Percentiles rank a stretch among this genome's conserved stretches.
Conservation (phyloP, 2,329 filamentous ascomycete species). For the Colletotrichum spinosum region DNA sequence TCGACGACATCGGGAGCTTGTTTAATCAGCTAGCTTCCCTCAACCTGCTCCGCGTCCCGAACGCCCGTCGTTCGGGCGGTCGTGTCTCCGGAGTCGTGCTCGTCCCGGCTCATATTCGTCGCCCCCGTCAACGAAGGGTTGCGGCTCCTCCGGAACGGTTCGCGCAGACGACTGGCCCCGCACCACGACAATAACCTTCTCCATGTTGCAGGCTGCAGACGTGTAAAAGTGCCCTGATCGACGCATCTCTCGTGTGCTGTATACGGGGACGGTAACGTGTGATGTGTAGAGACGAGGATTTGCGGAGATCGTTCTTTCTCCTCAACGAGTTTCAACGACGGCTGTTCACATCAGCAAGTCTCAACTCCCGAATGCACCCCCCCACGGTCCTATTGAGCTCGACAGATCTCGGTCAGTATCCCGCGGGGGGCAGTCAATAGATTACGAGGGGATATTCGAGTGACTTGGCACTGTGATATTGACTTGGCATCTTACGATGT, state of each 20-base stretch:
- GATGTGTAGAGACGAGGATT: constrained; percentile 1
- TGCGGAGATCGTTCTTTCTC: constrained; percentile 15
- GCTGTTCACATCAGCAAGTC: not conserved
- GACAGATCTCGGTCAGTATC: not conserved
- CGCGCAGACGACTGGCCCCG: not conserved
- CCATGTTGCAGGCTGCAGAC: not conserved
- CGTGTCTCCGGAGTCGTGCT: constrained; percentile 13
- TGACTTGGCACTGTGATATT: constrained; percentile 7
- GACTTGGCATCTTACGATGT: constrained; percentile 36
- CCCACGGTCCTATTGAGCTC: not conserved
- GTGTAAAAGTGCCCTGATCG: not conserved
- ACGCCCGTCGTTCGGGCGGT: constrained; percentile 6
- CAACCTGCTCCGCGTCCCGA: constrained; percentile 1
- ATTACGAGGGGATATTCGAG: not conserved
- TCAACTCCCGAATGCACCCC: not conserved
- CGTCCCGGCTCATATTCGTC: constrained; percentile 29
- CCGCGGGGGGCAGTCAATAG: not conserved
- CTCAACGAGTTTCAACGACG: not conserved
- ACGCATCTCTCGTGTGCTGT: not conserved
- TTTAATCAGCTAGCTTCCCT: constrained; percentile 10
- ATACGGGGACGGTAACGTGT: not conserved
- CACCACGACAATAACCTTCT: not conserved
- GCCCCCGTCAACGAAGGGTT: not conserved
- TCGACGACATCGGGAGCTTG: constrained; percentile 11
- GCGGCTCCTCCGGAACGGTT: constrained; percentile 1